These are phyloP conservation scores for Phytophthora pistaciae DNA, from an alignment of 352 stramenopile species.

Conservation along the genomic window DNA sequence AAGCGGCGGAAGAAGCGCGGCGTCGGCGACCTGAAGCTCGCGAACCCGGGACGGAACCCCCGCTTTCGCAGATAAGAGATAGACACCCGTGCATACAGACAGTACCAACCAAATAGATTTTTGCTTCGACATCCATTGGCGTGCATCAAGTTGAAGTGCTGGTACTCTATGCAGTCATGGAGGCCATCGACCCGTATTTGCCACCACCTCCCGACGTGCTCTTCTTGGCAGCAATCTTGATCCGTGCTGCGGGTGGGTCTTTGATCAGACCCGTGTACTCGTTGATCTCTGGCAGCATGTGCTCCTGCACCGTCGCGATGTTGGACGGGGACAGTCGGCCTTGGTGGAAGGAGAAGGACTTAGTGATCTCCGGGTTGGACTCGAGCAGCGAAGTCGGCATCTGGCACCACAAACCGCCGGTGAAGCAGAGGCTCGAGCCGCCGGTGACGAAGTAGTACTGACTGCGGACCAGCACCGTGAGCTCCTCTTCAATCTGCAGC, in stretches of 20 bases:
- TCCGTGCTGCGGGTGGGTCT: background rate
- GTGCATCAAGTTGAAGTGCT: background rate
- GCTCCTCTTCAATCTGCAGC: constrained; percentile 79
- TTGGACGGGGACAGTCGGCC: constrained; percentile 58
- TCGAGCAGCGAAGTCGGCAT: constrained; percentile 15
- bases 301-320: constrained; percentile 33
- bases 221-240: constrained; percentile 12
- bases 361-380: constrained; percentile 17
- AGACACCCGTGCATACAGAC: constrained; percentile 9
- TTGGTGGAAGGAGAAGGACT: constrained; percentile 68
- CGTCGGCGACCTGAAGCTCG: constrained; percentile 78
- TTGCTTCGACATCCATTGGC: background rate
- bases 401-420: constrained; percentile 27
- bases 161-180: background rate
- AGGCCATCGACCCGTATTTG: constrained; percentile 29
- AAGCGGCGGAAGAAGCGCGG: constrained; percentile 84
- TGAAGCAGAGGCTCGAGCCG: constrained; percentile 41
- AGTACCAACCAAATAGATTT: constrained; percentile 27
- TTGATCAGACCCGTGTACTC: constrained; percentile 69
- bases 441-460: constrained; percentile 83
- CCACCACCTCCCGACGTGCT: constrained; percentile 5
- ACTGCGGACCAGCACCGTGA: constrained; percentile 76
- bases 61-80: constrained; percentile 69
- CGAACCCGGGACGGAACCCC: constrained; percentile 50
- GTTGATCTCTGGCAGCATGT: constrained; percentile 75